Conservation (phyloP, 352 stramenopile species). For the Saprolegnia parasitica region DNA sequence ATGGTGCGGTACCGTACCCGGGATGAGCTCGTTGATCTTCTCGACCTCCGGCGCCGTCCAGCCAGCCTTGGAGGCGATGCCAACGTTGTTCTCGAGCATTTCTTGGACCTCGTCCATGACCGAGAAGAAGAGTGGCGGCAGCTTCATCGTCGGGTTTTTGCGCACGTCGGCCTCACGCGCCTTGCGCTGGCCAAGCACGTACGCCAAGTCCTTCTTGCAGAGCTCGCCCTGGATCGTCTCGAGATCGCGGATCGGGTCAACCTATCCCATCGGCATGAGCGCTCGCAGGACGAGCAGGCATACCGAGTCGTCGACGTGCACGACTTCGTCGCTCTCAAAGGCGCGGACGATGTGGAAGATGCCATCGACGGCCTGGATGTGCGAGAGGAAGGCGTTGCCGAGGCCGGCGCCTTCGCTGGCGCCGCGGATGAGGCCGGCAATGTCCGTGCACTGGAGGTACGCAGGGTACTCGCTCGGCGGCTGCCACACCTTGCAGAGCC, state of each 20-base stretch:
- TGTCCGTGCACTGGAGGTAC: constrained; percentile 37
- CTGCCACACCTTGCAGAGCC: constrained; percentile 29
- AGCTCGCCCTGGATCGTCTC: constrained; percentile 89
- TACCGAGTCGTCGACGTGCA: constrained; percentile 39
- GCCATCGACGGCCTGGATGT: constrained; percentile 37
- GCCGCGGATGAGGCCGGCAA: constrained; percentile 37
- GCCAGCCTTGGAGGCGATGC: constrained; percentile 56
- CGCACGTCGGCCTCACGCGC: constrained; percentile 30
- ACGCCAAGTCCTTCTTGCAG: constrained; percentile 29
- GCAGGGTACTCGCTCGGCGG: constrained; percentile 31
- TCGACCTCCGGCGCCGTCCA: constrained; percentile 73
- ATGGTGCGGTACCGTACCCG: constrained; percentile 26
- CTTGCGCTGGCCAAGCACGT: constrained; percentile 31
- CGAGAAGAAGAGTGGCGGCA: constrained; percentile 31
- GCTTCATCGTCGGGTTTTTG: constrained; percentile 36
- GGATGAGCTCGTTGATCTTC: constrained; percentile 61
- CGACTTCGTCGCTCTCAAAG: constrained; percentile 38
- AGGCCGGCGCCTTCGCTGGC: constrained; percentile 37
- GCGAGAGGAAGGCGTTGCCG: constrained; percentile 42
- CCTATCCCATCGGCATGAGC: constrained; percentile 32
- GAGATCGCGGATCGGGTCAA: constrained; percentile 86
- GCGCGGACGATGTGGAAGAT: constrained; percentile 40
- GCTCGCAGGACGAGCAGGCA: background rate
- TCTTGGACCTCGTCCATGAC: constrained; percentile 66
- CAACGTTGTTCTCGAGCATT: constrained; percentile 65